Conservation (phyloP, 148 eudicot genomes). For the Nepenthes gracilis region DNA sequence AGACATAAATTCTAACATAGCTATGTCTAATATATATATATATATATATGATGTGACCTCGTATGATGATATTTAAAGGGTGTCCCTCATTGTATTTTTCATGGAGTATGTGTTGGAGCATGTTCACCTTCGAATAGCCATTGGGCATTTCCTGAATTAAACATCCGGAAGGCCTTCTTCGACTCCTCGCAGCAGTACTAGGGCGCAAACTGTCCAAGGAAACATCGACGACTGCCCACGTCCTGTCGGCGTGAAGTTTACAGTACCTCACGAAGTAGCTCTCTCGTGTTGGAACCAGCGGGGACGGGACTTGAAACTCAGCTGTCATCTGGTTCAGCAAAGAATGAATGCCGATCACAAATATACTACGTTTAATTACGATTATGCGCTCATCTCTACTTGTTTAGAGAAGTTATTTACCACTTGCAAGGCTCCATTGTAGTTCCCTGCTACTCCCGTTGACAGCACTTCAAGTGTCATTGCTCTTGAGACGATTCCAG, state of each 20-base stretch:
- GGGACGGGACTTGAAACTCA: conserved; percentile 39
- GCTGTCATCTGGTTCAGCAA: conserved; percentile 32
- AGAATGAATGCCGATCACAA: neutral
- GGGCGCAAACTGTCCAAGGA: conserved; percentile 30
- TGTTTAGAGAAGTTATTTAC: conserved; percentile 5
- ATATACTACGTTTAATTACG: neutral
- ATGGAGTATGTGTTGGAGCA: too few relatives aligned
- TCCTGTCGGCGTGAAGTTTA: conserved; percentile 27
- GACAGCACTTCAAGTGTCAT: conserved; percentile 23
- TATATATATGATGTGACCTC: too few relatives aligned
- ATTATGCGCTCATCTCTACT: neutral
- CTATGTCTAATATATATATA: too few relatives aligned
- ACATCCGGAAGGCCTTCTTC: conserved; percentile 55
- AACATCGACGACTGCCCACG: conserved; percentile 54
- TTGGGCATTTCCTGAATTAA: conserved; percentile 34
- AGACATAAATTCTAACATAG: too few relatives aligned
- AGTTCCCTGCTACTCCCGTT: conserved; percentile 28
- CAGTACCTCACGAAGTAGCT: conserved; percentile 29
- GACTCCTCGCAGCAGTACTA: conserved; percentile 5
- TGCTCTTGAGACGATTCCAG: conserved; percentile 31
- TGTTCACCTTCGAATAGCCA: conserved; percentile 38
- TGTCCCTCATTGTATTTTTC: too few relatives aligned
- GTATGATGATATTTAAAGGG: too few relatives aligned
- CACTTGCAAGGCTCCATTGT: conserved; percentile 33
- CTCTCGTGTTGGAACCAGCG: conserved; percentile 45